Evolutionary conservation across 2,329 filamentous ascomycete genomes (phyloP), one percentile per base, ranked within the genome.

Genomic region (Beauveria australis): DNA sequence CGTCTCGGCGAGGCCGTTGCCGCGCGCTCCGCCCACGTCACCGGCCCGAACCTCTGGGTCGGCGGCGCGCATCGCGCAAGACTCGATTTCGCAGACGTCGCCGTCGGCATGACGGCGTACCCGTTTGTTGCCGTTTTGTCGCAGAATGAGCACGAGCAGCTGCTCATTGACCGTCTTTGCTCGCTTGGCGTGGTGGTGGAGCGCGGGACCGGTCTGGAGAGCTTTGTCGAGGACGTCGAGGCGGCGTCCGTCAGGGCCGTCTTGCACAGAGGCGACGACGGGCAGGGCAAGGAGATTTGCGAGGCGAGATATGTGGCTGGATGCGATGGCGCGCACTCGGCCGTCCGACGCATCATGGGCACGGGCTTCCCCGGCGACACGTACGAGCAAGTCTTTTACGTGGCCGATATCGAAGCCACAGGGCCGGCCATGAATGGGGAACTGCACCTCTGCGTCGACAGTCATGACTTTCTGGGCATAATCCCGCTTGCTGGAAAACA

Each of bases 351-450:
- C 1, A 5, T 3, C 3, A 19, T 54, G 1, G 51, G 24, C 28
- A 19, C 55, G 28, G 22, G 37, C 14, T 62, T 62, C 24, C 49
- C 60, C 1, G 60, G 60, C 41, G 49, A 52, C 16, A 59, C 51
- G 10, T 62, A 62, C 22, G 60, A 59, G 40, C 60, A 62, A 7
- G n/a, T 28, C 0, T 62, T 62, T 33, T 62, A 62, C 51, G 55
- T 62, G 40, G 60, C 60, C 9, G 60, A 62, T n/a, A 49, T 62
- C 16, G 60, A 62, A 14, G 60, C 53, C 19, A 53, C 48, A 2
- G 60, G 60, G 8, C 41, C 43, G 5, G 55, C 60, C n/a, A 59
- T 62, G 48, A 18, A 62, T 24, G 55, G 60, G 16, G 49, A 62
- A 19, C 49, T 62, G 8, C 47, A 62, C 10, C 14, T 62, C 8